These are phyloP conservation scores for Pseudozyma hubeiensis DNA, from an alignment of 1,284 basidiomycete genomes.

Conservation along the genomic window DNA sequence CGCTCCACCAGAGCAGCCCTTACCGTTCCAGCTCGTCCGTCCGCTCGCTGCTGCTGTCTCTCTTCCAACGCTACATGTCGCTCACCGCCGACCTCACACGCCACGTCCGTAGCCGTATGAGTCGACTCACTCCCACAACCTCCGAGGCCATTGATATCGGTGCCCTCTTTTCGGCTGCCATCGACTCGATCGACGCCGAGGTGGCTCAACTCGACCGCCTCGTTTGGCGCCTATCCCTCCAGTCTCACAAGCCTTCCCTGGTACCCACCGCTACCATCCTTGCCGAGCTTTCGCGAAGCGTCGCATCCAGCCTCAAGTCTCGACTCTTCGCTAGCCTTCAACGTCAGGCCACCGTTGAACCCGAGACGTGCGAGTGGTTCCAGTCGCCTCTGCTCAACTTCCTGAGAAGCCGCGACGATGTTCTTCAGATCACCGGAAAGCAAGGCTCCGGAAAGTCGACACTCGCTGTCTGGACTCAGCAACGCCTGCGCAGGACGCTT, in stretches of 20 bases:
- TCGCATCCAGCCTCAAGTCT: constrained; percentile 33
- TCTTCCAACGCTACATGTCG: constrained; percentile 6
- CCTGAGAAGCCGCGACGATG: constrained; percentile 6
- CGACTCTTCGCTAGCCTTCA: constrained; percentile 13
- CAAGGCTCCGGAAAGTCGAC: constrained; percentile 4
- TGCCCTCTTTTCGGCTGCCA: constrained; percentile 3
- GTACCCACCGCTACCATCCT: neutral
- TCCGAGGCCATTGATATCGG: constrained; percentile 7
- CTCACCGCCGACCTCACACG: constrained; percentile 1
- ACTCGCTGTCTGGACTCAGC: constrained; percentile 5
- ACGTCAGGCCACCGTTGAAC: constrained; percentile 2
- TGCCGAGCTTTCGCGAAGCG: constrained; percentile 16
- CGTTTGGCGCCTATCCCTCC: constrained; percentile 4
- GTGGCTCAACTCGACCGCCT: neutral
- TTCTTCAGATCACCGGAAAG: constrained; percentile 6
- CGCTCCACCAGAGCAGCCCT: neutral
- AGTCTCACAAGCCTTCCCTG: neutral
- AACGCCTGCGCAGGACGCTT: constrained; percentile 2
- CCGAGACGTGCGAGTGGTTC: constrained; percentile 12
- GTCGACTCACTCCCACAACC: constrained; percentile 1
- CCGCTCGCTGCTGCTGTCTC: neutral
- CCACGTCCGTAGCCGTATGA: constrained; percentile 10
- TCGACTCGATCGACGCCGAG: constrained; percentile 13
- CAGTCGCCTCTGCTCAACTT: constrained; percentile 5
- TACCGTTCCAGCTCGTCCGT: neutral